phyloP scores from a whole-genome alignment of 306 rosid species.

The Quercus ilex region DNA sequence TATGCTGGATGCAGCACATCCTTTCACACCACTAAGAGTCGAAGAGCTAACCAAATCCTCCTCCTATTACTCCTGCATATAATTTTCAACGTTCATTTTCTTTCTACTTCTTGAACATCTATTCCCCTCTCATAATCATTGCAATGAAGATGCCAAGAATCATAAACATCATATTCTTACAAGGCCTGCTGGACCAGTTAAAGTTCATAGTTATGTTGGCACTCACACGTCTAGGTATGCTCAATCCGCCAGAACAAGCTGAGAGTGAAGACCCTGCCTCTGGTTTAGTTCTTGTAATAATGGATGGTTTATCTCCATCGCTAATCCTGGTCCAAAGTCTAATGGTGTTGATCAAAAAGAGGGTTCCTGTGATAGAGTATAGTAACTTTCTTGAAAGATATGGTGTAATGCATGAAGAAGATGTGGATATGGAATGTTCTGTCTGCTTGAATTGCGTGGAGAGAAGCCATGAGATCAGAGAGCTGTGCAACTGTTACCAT shows the following conservation, averaged over 20 bases:
- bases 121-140: too few species aligned
- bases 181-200: background rate
- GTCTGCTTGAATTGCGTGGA: conserved; percentile 31
- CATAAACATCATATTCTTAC: background rate
- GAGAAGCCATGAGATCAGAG: conserved; percentile 25
- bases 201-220: background rate
- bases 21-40: too few species aligned
- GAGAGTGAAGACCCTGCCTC: background rate
- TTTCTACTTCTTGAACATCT: background rate
- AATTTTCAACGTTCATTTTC: background rate
- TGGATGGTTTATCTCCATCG: conserved; percentile 9
- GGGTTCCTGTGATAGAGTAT: conserved; percentile 14
- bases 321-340: conserved; percentile 9
- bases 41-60: background rate
- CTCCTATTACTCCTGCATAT: background rate
- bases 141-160: conserved; percentile 1
- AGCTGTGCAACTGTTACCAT: conserved; percentile 19
- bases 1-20: too few species aligned
- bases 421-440: background rate
- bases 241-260: background rate
- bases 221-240: conserved; percentile 7
- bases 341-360: conserved; percentile 21
- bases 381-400: background rate
- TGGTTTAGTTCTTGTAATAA: background rate
- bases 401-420: background rate